Evolutionary conservation across 139 green algal species (phyloP), one percentile per base, ranked within the genome.

Genomic region (Edaphochlamys debaryana): DNA sequence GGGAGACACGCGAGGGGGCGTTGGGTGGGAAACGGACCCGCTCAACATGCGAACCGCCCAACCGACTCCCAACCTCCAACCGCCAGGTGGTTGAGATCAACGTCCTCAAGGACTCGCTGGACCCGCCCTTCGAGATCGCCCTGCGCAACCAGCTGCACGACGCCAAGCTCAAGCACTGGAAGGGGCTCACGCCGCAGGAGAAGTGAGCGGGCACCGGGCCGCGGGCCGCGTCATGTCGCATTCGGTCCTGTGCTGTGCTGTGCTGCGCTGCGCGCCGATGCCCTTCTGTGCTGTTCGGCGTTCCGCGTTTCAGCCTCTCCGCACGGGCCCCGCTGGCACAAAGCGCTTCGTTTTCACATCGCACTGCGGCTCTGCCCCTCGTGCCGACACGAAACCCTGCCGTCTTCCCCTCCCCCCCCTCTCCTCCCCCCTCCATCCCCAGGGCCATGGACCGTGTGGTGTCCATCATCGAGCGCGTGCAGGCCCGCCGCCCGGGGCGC

Each of bases 161-260:
- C 25, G 56, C 54, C 45, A 94, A 94, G 86, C 81, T 94, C n/a
- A 78, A 56, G 62, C 30, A 73, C 9, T 94, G 90, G 90, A 78
- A 56, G 84, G 45, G 27, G 23, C 76, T 90, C 73, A 71, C 20
- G 3, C 66, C 68, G 32, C 67, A 78, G 23, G 86, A 93, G 64
- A 92, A 90, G 86, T 88, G 58, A 85, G 82, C 56, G 23, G 45
- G 45, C 29, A 64, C 22, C n/a, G n/a, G n/a, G n/a, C n/a, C n/a
- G n/a, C n/a, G n/a, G n/a, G n/a, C n/a, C n/a, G n/a, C n/a, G n/a
- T n/a, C n/a, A n/a, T n/a, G n/a, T n/a, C n/a, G n/a, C n/a, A n/a
- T n/a, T n/a, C n/a, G n/a, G n/a, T n/a, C n/a, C n/a, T n/a, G n/a
- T n/a, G n/a, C n/a, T n/a, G n/a, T n/a, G n/a, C n/a, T n/a, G n/a